Evolutionary conservation across 768 basidiomycete species (phyloP), one percentile per base, ranked within the genome.

Genomic region (Mycena albidolilacea): DNA sequence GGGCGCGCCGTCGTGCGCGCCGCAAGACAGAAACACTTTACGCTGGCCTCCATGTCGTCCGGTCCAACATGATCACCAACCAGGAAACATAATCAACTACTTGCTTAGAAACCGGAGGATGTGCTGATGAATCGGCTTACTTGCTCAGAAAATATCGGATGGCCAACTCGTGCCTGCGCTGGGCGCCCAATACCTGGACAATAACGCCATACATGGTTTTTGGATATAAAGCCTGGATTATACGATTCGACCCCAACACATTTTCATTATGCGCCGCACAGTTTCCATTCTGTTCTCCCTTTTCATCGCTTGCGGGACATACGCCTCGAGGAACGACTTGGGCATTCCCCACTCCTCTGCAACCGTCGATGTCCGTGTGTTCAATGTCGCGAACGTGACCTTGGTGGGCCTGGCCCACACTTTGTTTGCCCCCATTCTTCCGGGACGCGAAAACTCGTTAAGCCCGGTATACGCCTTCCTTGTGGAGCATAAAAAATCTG

Each of bases 301-400:
- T 35, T 63, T 63, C 35, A 12, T 63, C 2, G 35, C 54, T 17
- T 19, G 59, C 1, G 41, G 38, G 23, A 39, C 61, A 8, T 43
- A 43, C 10, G 71, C 71, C 6, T 67, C 67, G n/a, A 66, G 12
- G 12, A 63, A 21, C 10, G 59, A 66, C 37, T 70, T 71, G 5
- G 70, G 66, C 23, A 75, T 75, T 52, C 74, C 74, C 0, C 3
- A 54, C 9, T 75, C 74, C 10, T 14, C 0, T 10, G 66, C 70
- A 4, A 72, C 71, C 11, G 69, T 75, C 57, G 58, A 67, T n/a
- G 60, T 75, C 35, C 30, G 39, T n/a, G 67, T 30, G 4, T 70
- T 75, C 62, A 64, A 64, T 64, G 69, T 75, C 64, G 75, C 44
- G 19, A 72, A 72, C 21, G 44, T 39, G 15, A 61, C 75, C 6